Conservation (phyloP, 176 grass and related monocot species). For the Pontederia paniculata region DNA sequence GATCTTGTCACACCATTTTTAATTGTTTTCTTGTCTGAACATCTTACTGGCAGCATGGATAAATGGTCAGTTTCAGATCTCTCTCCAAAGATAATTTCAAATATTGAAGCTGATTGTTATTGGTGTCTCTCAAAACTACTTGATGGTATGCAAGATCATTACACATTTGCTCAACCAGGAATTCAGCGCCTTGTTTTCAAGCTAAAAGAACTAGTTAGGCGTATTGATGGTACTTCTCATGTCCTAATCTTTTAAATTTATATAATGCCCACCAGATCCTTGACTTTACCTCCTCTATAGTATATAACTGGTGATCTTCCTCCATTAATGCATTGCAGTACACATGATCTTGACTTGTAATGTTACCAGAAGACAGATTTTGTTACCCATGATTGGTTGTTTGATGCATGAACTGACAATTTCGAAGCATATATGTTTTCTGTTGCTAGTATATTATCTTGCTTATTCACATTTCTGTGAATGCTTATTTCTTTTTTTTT, state of each 20-base stretch:
- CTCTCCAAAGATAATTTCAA: conserved; percentile 52
- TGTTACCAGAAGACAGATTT: too few relatives aligned
- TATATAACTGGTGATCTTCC: too few relatives aligned
- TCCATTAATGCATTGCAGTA: too few relatives aligned
- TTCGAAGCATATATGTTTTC: too few relatives aligned
- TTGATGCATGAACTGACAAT: too few relatives aligned
- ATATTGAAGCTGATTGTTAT: conserved; percentile 91
- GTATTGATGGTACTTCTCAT: conserved; percentile 61
- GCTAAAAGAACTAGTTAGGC: conserved; percentile 69
- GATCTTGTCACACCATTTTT: conserved; percentile 89
- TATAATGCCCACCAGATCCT: too few relatives aligned
- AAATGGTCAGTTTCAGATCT: conserved; percentile 69
- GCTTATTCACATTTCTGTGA: too few relatives aligned
- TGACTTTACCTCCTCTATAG: too few relatives aligned
- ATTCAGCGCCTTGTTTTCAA: conserved; percentile 95
- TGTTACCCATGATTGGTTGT: too few relatives aligned
- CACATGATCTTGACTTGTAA: too few relatives aligned
- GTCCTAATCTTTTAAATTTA: not conserved
- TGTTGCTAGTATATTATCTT: too few relatives aligned
- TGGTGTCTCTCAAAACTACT: conserved; percentile 96
- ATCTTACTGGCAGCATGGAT: conserved; percentile 78
- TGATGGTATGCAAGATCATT: conserved; percentile 96
- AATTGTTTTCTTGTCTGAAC: conserved; percentile 85
- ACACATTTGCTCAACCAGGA: conserved; percentile 95
- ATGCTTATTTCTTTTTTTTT: not conserved